Base-by-base conservation (phyloP, 1,284 basidiomycete species). In the Bondarzewia mesenterica region DNA sequence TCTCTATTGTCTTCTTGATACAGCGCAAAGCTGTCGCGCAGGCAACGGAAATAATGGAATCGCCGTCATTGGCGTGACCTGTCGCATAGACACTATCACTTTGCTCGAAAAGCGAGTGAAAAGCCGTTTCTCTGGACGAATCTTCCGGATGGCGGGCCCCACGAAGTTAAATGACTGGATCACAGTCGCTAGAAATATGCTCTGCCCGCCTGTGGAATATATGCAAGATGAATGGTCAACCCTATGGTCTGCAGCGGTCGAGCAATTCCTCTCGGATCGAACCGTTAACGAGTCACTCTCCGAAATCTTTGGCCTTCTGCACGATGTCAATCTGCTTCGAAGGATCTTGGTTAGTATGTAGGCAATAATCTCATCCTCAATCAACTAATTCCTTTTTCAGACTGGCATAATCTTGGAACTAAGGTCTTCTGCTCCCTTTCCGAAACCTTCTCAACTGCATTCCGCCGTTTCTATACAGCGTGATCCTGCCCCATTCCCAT, bases 101-200 rank as follows among this genome's bases (percentile, higher is more conserved):
- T 67, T 90, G 7, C 72, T 98, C 5, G 93, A 98, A 64, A 97
- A 98, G 63, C 77, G 93, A 42, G 93, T 97, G 45, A 95, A 96
- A 66, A 95, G 91, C 55, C 80, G 93, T 5, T 98, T 96, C 67
- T 95, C 93, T 4, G 91, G 92, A 32, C 76, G 93, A 44, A 88
- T 93, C 58, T 74, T 93, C 54, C 78, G 89, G 46, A 83, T 89
- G 6, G 73, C 79, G 0, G 77, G 83, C 18, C 80, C 84, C 0
- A 59, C 70, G 5, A 67, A 66, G 10, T 53, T 80, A 4, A 60
- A 70, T 5, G 64, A 68, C 22, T 91, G 86, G 82, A 62, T 75
- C 5, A 59, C 57, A 10, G 56, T 82, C 4, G 62, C 77, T 4
- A 67, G 66, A 50, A 60, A 58, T 7, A 64, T 75, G 2, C 63